phyloP scores from a whole-genome alignment of 768 basidiomycete genomes.

The Amanita inopinata region DNA sequence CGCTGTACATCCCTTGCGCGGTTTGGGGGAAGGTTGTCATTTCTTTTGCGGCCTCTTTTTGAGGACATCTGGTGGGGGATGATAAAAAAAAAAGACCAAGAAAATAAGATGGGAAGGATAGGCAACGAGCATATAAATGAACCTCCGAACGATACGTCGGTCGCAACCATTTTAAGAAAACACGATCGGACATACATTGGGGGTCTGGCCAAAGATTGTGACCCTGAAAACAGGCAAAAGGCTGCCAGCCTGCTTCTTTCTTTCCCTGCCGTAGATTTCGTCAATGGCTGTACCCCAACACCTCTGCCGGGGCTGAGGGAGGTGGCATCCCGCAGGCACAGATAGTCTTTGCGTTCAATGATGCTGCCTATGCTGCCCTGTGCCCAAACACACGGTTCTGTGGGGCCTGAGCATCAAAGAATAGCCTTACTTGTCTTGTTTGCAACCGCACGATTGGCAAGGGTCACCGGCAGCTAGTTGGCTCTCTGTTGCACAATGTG shows the following conservation, averaged over 20 bases:
- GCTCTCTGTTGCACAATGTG: constrained; percentile 1
- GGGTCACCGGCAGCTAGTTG: constrained; percentile 7
- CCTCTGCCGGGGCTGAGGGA: background rate
- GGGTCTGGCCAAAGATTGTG: constrained; percentile 9
- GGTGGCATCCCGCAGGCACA: background rate
- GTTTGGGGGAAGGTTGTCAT: constrained; percentile 71
- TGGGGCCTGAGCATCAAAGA: constrained; percentile 2
- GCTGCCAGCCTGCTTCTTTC: constrained; percentile 2
- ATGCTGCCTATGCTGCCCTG: background rate
- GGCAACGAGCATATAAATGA: constrained; percentile 25
- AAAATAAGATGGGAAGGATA: constrained; percentile 13
- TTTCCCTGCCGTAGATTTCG: constrained; percentile 6
- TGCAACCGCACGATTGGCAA: constrained; percentile 8
- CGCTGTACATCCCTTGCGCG: constrained; percentile 84
- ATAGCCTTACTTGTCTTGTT: background rate
- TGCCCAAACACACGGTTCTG: constrained; percentile 1
- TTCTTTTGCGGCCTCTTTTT: constrained; percentile 79
- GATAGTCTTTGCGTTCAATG: constrained; percentile 1
- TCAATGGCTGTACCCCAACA: constrained; percentile 2
- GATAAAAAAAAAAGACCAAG: constrained; percentile 23
- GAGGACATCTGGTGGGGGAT: constrained; percentile 49
- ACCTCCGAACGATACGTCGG: constrained; percentile 12
- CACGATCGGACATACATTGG: constrained; percentile 6
- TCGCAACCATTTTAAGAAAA: constrained; percentile 10
- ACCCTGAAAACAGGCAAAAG: constrained; percentile 9